Base-by-base conservation (phyloP, 495 filamentous ascomycete species). In the Glonium stellatum region DNA sequence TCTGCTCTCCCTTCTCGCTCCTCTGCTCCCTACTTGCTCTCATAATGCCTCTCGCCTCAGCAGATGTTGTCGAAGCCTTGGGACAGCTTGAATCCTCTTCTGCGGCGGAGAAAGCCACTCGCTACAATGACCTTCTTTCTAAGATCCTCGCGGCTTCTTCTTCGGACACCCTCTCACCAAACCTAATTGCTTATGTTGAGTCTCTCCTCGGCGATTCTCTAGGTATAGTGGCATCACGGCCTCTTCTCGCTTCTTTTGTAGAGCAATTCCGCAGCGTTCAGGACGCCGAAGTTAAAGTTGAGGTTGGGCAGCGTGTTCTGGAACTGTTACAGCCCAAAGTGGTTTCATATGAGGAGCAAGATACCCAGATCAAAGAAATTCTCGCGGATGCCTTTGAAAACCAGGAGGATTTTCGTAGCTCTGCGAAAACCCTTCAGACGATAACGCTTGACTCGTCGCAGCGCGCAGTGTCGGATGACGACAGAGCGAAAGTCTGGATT, bases 391-490 rank as follows among this genome's bases (percentile, higher is more conserved):
- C 90, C 23, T 86, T 93, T 76, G 90, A 96, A 71, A 72, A 72
- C 27, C 79, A 88, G 59, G 90, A 96, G 21, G 89, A 96, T 68
- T 92, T 88, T 73, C 73, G 78, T 5, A 80, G 81, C 12, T 89
- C 91, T 0, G 93, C 93, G 4, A 82, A 84, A 63, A 79, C 81
- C 6, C 84, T 98, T 1, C 78, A 89, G 68, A 87, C 85, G 23
- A 95, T 97, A 65, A 87, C 89, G 35, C 84, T 97, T 18, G 90
- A 97, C 69, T 86, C 82, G 48, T 89, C 88, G 22, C 91, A 96
- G 72, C 87, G 90, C 13, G 83, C 86, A 58, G 85, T 97, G 19
- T 79, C 84, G 10, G 85, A 88, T 71, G 79, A 87, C 56, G 85
- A 89, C 55, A 90, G 90, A 71, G 87, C 88, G 3, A 76, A 75